Evolutionary conservation across 1,284 basidiomycete genomes (phyloP), one percentile per base, ranked within the genome.

Genomic region (Cystobasidium pallidum): DNA sequence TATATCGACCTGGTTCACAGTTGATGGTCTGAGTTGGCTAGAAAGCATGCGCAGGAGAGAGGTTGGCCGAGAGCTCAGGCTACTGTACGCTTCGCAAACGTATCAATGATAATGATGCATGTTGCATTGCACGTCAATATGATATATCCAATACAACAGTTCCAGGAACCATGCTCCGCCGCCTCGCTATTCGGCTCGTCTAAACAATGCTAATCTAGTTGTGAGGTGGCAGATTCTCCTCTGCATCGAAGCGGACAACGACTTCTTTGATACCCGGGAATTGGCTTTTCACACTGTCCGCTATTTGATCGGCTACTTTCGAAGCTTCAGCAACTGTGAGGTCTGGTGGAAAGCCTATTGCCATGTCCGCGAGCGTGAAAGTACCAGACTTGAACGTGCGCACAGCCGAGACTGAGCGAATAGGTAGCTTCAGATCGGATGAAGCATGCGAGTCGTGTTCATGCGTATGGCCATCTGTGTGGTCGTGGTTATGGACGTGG

Each of bases 21-120:
- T 59, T 13, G 72, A 73, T 24, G 72, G 72, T 1, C n/a, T 73
- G n/a, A 51, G 59, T 21, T 73, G 72, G 72, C 49, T 73, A 17
- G 72, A 67, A 43, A 67, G 64, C 55, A 73, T 73, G 72, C 64
- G 72, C 11, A 47, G 65, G 28, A 24, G 65, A 6, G 64, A 66
- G 30, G 54, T 59, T 8, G 72, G 72, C 11, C 36, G 66, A 10
- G 54, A 59, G 30, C 45, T 66, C 19, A 21, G 64, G 15, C 55
- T 55, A 43, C 24, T 73, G 32, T 67, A 73, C 51, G 45, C 45
- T 34, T 47, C 62, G 15, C 51, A 30, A 51, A 24, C 17, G 7
- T 34, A 34, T 59, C 10, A 3, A 6, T 43, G 21, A 24, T 4
- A 28, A 51, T 24, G 15, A 26, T n/a, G 39, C 21, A 36, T 32